phyloP scores from a whole-genome alignment of 257 asterid species.

The Solanum megistacrolobum region DNA sequence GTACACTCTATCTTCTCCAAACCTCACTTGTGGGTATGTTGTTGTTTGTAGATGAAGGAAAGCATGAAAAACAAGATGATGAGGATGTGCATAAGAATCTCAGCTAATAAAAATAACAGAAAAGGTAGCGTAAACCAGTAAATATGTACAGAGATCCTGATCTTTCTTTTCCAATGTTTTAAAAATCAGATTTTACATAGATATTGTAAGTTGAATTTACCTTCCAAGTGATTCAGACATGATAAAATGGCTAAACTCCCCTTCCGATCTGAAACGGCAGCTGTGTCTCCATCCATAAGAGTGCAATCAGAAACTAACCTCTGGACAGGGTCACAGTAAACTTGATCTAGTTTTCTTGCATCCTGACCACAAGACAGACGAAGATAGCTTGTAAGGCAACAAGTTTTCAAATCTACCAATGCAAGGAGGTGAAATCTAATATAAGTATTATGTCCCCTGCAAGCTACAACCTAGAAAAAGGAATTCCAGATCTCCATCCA shows the following conservation, averaged over 20 bases:
- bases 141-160: background rate
- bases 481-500: background rate
- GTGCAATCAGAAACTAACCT: constrained; percentile 91
- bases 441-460: background rate
- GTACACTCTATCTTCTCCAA: background rate
- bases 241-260: constrained; percentile 83
- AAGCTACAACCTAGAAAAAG: background rate
- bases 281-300: constrained; percentile 80
- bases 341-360: constrained; percentile 69
- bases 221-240: constrained; percentile 61
- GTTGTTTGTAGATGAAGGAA: background rate
- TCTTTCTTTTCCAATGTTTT: background rate
- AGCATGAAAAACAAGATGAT: background rate
- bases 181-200: background rate
- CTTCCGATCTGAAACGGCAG: constrained; percentile 83
- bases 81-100: background rate
- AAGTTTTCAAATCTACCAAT: background rate
- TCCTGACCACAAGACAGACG: constrained; percentile 42
- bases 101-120: background rate
- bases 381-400: background rate
- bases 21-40: background rate
- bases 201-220: constrained; percentile 14
- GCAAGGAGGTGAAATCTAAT: background rate
- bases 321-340: constrained; percentile 88
- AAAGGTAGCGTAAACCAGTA: background rate